phyloP scores from a whole-genome alignment of 176 grass and related monocot genomes.

The Triticum monococcum region DNA sequence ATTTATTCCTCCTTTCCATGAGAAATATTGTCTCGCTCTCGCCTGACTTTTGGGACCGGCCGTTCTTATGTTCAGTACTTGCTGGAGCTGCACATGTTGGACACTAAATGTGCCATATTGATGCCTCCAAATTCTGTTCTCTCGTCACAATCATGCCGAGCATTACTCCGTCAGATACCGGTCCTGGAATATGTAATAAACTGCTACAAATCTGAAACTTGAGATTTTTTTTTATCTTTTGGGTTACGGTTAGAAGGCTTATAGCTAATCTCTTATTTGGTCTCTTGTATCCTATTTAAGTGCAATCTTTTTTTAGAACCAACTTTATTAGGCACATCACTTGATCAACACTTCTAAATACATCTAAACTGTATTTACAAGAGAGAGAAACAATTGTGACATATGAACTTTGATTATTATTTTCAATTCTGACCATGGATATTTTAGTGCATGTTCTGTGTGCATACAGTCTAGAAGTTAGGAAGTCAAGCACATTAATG shows the following conservation, averaged over 20 bases:
- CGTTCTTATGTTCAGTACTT: constrained; percentile 15
- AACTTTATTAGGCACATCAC: background rate
- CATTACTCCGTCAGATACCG: constrained; percentile 25
- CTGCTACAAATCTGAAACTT: constrained; percentile 9
- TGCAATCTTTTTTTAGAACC: background rate
- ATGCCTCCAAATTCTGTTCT: constrained; percentile 9
- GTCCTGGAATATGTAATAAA: constrained; percentile 19
- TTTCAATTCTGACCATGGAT: background rate
- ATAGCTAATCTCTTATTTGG: background rate
- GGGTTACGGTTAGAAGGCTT: background rate
- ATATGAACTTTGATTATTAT: background rate
- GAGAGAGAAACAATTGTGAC: background rate
- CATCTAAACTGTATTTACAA: background rate
- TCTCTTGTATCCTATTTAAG: background rate
- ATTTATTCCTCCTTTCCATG: constrained; percentile 4
- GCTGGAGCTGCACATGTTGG: constrained; percentile 34
- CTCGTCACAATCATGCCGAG: background rate
- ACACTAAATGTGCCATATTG: constrained; percentile 27
- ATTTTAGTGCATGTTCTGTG: background rate
- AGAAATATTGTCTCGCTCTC: constrained; percentile 19
- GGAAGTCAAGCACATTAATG: background rate
- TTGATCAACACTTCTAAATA: background rate
- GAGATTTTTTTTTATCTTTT: background rate
- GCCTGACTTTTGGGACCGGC: background rate
- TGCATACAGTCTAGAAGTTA: background rate